These are phyloP conservation scores for Babesia ovata DNA, from an alignment of 169 alveolate species.

Conservation along the genomic window DNA sequence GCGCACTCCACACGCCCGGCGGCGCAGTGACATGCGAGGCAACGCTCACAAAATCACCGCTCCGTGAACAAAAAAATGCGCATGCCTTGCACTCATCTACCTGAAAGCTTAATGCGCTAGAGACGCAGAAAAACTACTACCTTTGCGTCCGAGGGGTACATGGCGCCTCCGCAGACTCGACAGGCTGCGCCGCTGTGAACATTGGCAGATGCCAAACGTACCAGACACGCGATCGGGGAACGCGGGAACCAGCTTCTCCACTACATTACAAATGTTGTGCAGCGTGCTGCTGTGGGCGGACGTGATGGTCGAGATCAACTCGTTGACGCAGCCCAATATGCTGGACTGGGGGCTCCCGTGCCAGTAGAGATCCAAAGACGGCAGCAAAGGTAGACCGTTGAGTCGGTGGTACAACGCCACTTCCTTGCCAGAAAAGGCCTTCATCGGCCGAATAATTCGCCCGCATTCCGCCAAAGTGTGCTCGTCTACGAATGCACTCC, in stretches of 20 bases:
- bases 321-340: slow-evolving; percentile 52
- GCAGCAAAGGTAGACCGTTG: slow-evolving; percentile 23
- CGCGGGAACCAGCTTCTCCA: slow-evolving; percentile 36
- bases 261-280: slow-evolving; percentile 47
- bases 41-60: slow-evolving; percentile 6
- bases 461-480: slow-evolving; percentile 4
- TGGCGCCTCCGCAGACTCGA: slow-evolving; percentile 38
- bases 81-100: slow-evolving; percentile 11
- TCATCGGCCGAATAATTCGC: slow-evolving; percentile 30
- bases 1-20: background rate
- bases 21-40: slow-evolving; percentile 22
- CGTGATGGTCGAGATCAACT: slow-evolving; percentile 11
- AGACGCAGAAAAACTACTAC: background rate
- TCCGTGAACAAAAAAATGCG: slow-evolving; percentile 16
- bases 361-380: slow-evolving; percentile 29
- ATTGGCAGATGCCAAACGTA: background rate
- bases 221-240: slow-evolving; percentile 6
- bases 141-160: slow-evolving; percentile 48
- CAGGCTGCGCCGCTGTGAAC: slow-evolving; percentile 29
- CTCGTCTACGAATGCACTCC: slow-evolving; percentile 31
- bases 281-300: slow-evolving; percentile 40
- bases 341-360: slow-evolving; percentile 19
- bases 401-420: slow-evolving; percentile 45
- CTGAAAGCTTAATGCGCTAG: slow-evolving; percentile 2
- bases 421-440: slow-evolving; percentile 39